A percentile compares a stretch with the other conserved stretches of the same genome.
Conservation (phyloP, 1,139 yeast genomes). For the Meyerozyma sp. region DNA sequence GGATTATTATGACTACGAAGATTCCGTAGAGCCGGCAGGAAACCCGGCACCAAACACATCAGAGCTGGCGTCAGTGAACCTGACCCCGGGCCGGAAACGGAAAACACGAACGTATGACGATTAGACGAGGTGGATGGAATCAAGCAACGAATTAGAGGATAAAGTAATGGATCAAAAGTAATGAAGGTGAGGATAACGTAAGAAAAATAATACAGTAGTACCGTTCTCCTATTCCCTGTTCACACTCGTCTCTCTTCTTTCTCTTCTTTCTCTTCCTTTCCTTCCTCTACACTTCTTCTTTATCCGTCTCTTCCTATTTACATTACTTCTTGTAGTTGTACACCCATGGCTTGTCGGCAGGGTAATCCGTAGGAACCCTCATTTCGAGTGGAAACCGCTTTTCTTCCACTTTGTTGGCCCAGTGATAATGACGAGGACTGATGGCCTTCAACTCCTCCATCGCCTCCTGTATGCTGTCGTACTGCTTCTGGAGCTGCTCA, state of each 20-base stretch:
- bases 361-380: slow-evolving; percentile 86
- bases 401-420: slow-evolving; percentile 45
- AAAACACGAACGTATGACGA: slow-evolving; percentile 29
- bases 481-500: slow-evolving; percentile 55
- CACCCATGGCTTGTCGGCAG: slow-evolving; percentile 84
- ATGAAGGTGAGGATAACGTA: too few relatives aligned
- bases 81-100: slow-evolving; percentile 32
- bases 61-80: slow-evolving; percentile 1
- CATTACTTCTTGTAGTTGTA: slow-evolving; percentile 40
- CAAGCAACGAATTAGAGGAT: too few relatives aligned
- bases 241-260: too few relatives aligned
- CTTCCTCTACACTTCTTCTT: not conserved
- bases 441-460: slow-evolving; percentile 60
- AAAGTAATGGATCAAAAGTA: not conserved
- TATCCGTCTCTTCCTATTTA: not conserved
- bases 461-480: slow-evolving; percentile 61
- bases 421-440: slow-evolving; percentile 45
- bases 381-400: slow-evolving; percentile 71
- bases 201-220: too few relatives aligned
- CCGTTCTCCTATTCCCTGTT: too few relatives aligned
- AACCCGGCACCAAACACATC: slow-evolving; percentile 6
- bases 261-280: too few relatives aligned
- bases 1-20: slow-evolving; percentile 44
- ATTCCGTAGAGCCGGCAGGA: slow-evolving; percentile 31
- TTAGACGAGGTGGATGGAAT: slow-evolving; percentile 6